phyloP scores from a whole-genome alignment of 441 rosid genomes.

The Adansonia grandidieri region DNA sequence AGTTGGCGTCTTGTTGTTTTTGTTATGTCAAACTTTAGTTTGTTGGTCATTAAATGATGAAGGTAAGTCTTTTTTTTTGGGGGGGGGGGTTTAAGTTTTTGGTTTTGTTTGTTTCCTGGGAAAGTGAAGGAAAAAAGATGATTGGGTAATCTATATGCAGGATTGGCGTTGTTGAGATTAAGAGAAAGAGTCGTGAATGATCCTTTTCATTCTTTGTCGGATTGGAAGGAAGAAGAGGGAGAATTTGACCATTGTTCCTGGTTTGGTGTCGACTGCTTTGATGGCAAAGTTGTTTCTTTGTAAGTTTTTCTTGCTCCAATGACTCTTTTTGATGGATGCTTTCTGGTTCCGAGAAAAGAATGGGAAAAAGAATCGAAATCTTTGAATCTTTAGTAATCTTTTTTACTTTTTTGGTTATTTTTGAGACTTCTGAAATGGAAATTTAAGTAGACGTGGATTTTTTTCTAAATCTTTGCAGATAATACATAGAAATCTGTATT shows the following conservation, averaged over 20 bases:
- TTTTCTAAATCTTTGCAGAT: neutral
- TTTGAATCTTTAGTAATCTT: neutral
- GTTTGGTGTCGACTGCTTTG: constrained; percentile 53
- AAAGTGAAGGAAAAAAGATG: constrained; percentile 22
- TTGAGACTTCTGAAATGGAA: neutral
- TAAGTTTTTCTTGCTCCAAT: constrained; percentile 30
- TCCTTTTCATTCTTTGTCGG: constrained; percentile 45
- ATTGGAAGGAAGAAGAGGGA: constrained; percentile 43
- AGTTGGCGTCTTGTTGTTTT: constrained; percentile 32
- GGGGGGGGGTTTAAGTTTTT: neutral
- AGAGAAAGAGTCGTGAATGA: constrained; percentile 43
- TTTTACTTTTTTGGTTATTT: neutral
- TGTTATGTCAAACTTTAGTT: constrained; percentile 31
- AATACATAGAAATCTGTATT: neutral
- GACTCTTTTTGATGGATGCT: neutral
- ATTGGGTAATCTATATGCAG: constrained; percentile 38
- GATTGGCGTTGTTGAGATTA: constrained; percentile 46
- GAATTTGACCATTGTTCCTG: constrained; percentile 47
- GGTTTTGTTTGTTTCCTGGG: constrained; percentile 26
- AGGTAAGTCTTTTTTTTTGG: constrained; percentile 36
- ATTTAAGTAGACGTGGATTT: neutral
- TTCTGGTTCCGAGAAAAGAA: constrained; percentile 29
- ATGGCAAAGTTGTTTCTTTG: constrained; percentile 47
- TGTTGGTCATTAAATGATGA: constrained; percentile 56
- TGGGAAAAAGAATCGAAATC: constrained; percentile 2